Percentiles rank a stretch among this genome's conserved stretches.
Evolutionary conservation across 2,329 filamentous ascomycete species (phyloP).

Genomic region (Ophiognomonia clavigignenti-juglandacearum): DNA sequence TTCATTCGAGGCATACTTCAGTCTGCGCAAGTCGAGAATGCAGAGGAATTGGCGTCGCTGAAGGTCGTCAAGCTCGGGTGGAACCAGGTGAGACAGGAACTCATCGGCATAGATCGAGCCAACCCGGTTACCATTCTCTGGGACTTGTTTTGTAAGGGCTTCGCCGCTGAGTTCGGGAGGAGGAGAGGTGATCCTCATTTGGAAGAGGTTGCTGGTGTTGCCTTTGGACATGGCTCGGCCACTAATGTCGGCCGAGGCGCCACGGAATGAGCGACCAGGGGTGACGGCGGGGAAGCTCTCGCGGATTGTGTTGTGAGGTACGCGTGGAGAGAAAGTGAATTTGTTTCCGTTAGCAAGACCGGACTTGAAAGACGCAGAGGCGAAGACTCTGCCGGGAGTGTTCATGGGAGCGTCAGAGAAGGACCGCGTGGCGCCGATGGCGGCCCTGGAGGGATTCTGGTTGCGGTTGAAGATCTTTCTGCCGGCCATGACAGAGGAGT

Average conservation of each 20-base stretch:
- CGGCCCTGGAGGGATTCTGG: conserved; percentile 27
- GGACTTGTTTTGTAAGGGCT: conserved; percentile 47
- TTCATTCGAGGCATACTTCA: conserved; percentile 58
- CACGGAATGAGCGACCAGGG: conserved; percentile 38
- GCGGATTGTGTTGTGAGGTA: conserved; percentile 40
- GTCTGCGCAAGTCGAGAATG: conserved; percentile 55
- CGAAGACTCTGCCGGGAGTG: conserved; percentile 29
- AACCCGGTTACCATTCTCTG: conserved; percentile 44
- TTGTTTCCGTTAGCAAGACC: conserved; percentile 19
- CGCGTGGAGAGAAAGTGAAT: conserved; percentile 39
- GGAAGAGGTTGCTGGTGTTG: conserved; percentile 47
- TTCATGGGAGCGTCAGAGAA: conserved; percentile 19
- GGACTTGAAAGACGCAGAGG: conserved; percentile 20
- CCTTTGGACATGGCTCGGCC: conserved; percentile 46
- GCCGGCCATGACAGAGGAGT: conserved; percentile 26
- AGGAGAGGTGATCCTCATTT: conserved; percentile 54
- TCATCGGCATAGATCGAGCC: conserved; percentile 57
- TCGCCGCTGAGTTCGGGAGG: conserved; percentile 53
- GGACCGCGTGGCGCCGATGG: conserved; percentile 15
- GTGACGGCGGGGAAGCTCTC: conserved; percentile 44
- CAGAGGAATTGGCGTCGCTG: conserved; percentile 60
- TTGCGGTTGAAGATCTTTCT: conserved; percentile 30
- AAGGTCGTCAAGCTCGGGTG: conserved; percentile 51
- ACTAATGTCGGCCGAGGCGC: conserved; percentile 41
- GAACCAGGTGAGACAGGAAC: conserved; percentile 52